Base-by-base conservation (phyloP, 1,284 basidiomycete species). In the Moniliella sp. region DNA sequence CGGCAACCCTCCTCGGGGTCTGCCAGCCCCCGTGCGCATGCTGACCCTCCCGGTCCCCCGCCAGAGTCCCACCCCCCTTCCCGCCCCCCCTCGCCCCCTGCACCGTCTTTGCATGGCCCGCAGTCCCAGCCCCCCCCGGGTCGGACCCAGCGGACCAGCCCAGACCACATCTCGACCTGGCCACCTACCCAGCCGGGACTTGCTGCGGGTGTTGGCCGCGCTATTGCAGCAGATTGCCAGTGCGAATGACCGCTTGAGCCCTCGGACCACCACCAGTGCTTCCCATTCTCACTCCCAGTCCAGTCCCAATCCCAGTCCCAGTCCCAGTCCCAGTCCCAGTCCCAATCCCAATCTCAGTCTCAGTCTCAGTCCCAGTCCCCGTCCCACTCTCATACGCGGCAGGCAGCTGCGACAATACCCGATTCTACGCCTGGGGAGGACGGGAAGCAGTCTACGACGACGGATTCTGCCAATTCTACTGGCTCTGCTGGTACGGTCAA, bases 171-270 rank as follows among this genome's bases (percentile, higher is more conserved):
- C 61, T 72, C 40, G 68, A 72, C 42, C 61, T 72, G 11, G 68
- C 66, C 9, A 64, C 62, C 2, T 71, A 66, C 42, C 68, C 71
- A 64, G 69, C 0, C 61, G 63, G 18, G 66, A 83, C 34, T 70
- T 97, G 8, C 8, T 97, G 28, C 73, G 72, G 18, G 72, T 91
- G 10, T 74, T 97, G n/a, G 84, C 88, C 0, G 73, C 74, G 2
- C 66, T 94, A 10, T 69, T 97, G 37, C 75, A 80, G 29, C 80
- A 84, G 62, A 93, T 94, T 55, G 83, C 88, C 3, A 72, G 74
- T 2, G 75, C 81, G 3, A 94, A 94, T 61, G 86, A 93, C 64
- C 67, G 60, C 13, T 50, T 57, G 14, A 38, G 53, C 26, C 50
- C 54, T 12, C 14, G 28, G 13, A 14, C 5, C 5, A 27, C 12